Conservation (phyloP, 768 basidiomycete genomes). For the Gloeostereum incarnatum region DNA sequence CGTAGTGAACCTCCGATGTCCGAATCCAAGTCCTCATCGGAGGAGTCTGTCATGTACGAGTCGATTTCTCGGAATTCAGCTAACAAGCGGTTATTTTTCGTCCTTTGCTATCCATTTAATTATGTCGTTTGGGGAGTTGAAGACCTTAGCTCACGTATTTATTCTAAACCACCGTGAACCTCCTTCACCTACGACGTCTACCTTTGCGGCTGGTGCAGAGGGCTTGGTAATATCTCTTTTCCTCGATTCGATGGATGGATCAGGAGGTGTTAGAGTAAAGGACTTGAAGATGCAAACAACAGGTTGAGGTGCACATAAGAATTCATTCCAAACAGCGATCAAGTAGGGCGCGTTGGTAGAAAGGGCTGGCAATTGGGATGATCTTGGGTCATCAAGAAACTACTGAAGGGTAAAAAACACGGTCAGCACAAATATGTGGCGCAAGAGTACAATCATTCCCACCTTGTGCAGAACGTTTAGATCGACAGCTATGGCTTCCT, state of each 20-base stretch:
- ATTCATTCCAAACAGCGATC: conserved; percentile 76
- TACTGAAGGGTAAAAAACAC: conserved; percentile 31
- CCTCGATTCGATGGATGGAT: conserved; percentile 8
- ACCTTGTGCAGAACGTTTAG: conserved; percentile 37
- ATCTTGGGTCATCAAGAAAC: conserved; percentile 45
- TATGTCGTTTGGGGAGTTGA: not conserved
- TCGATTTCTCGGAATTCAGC: conserved; percentile 83
- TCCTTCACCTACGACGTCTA: conserved; percentile 72
- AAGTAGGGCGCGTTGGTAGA: conserved; percentile 79
- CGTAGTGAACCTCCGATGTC: conserved; percentile 24
- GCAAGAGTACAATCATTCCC: conserved; percentile 1
- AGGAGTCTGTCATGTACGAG: conserved; percentile 57
- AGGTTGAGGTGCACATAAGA: conserved; percentile 49
- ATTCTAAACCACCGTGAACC: conserved; percentile 77
- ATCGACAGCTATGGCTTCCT: conserved; percentile 35
- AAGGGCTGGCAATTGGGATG: conserved; percentile 34
- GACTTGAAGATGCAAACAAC: conserved; percentile 51
- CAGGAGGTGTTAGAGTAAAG: conserved; percentile 20
- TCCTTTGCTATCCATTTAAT: conserved; percentile 28
- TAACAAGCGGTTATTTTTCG: conserved; percentile 67
- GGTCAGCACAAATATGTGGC: not conserved
- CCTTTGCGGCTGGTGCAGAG: conserved; percentile 41
- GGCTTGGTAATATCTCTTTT: conserved; percentile 15
- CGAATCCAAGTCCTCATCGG: conserved; percentile 36
- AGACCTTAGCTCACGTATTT: conserved; percentile 59